A percentile compares a stretch with the other conserved stretches of the same genome.
Evolutionary conservation across 2,329 filamentous ascomycete species (phyloP).

Genomic region (Pseudogymnoascus sp.): DNA sequence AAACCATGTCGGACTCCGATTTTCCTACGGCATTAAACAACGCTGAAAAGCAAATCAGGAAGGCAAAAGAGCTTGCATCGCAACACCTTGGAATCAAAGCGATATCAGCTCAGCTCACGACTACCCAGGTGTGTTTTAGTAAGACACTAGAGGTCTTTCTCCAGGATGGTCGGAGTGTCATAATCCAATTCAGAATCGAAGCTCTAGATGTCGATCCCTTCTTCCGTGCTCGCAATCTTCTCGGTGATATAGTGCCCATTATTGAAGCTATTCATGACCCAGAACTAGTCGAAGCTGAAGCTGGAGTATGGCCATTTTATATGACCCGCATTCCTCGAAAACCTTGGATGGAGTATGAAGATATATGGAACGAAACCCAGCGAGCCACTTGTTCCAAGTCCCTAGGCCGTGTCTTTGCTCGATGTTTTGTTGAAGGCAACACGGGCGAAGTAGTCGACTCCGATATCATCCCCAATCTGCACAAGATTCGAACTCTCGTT

Average conservation of each 20-base stretch:
- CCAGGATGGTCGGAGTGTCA: conserved; percentile 13
- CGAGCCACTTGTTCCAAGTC: not conserved
- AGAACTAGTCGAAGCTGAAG: conserved; percentile 14
- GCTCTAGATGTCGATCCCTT: conserved; percentile 18
- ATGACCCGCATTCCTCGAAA: conserved; percentile 20
- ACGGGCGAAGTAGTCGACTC: not conserved
- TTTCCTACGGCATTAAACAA: conserved; percentile 11
- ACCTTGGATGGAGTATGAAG: conserved; percentile 13
- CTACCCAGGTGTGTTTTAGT: conserved; percentile 21
- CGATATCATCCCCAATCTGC: not conserved
- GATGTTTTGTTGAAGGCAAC: not conserved
- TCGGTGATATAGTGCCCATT: conserved; percentile 19
- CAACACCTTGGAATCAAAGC: conserved; percentile 12
- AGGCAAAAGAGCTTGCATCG: conserved; percentile 15
- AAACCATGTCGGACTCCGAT: not conserved
- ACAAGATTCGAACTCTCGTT: not conserved
- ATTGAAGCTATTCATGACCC: conserved; percentile 15
- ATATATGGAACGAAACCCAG: not conserved
- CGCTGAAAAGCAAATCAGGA: conserved; percentile 13
- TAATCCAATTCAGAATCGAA: conserved; percentile 21
- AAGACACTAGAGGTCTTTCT: conserved; percentile 20
- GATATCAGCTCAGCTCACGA: conserved; percentile 15
- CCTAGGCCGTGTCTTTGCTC: not conserved
- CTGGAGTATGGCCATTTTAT: conserved; percentile 18
- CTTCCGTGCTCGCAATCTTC: conserved; percentile 14